Evolutionary conservation across 2,329 filamentous ascomycete genomes (phyloP), one percentile per base, ranked within the genome.

Genomic region (Lasiodiplodia sp.): DNA sequence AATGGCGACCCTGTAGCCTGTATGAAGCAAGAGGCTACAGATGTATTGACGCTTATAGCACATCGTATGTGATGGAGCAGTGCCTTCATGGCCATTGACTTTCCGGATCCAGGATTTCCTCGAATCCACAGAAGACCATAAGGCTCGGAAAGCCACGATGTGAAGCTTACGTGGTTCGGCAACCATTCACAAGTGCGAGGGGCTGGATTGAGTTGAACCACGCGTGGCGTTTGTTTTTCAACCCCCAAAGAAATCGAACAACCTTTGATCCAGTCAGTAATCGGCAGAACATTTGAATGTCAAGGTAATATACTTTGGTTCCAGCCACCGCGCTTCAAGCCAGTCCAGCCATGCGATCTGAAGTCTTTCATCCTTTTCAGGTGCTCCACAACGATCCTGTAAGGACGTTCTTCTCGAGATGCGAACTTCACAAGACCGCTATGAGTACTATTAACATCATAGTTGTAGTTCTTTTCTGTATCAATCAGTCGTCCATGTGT

Each of bases 61-160:
- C n/a, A 38, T 14, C 23, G 21, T 7, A 40, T 21, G 21, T 40
- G 8, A 1, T 10, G 11, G 3, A 23, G 23, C 14, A n/a, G 2
- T 4, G 3, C 3, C 38, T 57, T 57, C 55, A 57, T 57, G 18
- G 55, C 34, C 55, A 40, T 57, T 18, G 55, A 57, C 21, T 57
- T 57, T 1, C 55, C 55, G 14, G 55, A 57, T 5, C 55, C 55
- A 7, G 55, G 34, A 18, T 57, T 40, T 23, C 55, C 55, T 6
- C 34, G 55, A n/a, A 57, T 18, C 55, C 55, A 57, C 14, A 57
- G 55, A 14, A 57, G 18, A 1, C 55, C n/a, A 2, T 8, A 14
- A 6, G 55, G 21, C 5, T 18, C 14, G 5, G 23, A n/a, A 4
- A 40, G n/a, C 55, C 55, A 57, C 23, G n/a, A 4, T 1, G 2